These are phyloP conservation scores for Aspergillus japonicus DNA, from an alignment of 2,329 filamentous ascomycete genomes.

Conservation along the genomic window DNA sequence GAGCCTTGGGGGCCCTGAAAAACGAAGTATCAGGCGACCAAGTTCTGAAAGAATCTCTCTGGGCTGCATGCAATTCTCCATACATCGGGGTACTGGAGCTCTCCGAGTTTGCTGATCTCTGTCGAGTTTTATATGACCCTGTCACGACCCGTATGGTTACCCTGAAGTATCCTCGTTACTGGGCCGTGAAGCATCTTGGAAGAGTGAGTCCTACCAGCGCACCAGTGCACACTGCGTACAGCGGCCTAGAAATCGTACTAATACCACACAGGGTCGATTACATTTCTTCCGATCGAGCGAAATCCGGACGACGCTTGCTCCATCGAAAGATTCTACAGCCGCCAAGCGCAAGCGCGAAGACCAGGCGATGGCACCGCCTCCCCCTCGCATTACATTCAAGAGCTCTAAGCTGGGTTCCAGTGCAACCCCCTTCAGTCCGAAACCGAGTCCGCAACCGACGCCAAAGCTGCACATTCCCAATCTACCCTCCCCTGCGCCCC, in stretches of 20 bases:
- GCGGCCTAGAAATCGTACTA: neutral
- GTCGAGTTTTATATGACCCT: conserved; percentile 55
- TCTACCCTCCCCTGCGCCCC: conserved; percentile 27
- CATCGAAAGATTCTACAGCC: conserved; percentile 29
- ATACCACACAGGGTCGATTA: conserved; percentile 38
- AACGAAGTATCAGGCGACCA: conserved; percentile 51
- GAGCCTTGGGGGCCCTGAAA: conserved; percentile 58
- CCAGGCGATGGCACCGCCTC: conserved; percentile 33
- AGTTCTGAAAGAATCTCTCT: conserved; percentile 54
- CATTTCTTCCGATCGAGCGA: conserved; percentile 42
- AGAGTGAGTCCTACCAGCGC: conserved; percentile 38
- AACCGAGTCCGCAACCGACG: conserved; percentile 19
- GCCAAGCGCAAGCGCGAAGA: conserved; percentile 44
- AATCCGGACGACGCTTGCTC: conserved; percentile 38
- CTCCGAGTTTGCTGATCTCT: conserved; percentile 58
- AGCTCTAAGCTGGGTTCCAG: conserved; percentile 35
- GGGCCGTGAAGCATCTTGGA: conserved; percentile 54
- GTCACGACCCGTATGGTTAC: conserved; percentile 50
- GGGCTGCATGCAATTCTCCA: conserved; percentile 56
- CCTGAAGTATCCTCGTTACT: conserved; percentile 58
- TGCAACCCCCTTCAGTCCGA: conserved; percentile 26
- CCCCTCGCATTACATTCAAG: conserved; percentile 44
- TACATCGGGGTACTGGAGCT: conserved; percentile 54
- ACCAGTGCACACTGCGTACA: neutral
- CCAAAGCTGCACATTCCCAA: conserved; percentile 38